Evolutionary conservation across 257 asterid species (phyloP).

Genomic region (Eucommia ulmoides): DNA sequence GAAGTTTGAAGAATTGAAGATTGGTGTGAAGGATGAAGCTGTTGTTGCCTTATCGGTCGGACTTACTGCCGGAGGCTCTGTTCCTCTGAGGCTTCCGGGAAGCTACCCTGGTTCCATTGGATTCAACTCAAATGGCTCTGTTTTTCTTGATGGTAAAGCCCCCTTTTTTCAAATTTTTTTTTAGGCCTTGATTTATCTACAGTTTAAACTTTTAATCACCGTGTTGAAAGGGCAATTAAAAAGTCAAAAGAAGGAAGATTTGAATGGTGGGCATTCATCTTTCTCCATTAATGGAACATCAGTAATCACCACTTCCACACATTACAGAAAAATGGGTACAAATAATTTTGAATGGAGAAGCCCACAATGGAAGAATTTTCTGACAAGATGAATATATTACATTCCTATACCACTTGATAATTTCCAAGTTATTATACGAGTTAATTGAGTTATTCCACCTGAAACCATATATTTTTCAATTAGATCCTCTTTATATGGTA

Average conservation of each 20-base stretch:
- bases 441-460: no score
- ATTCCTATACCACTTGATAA: no score
- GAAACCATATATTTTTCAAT: no score
- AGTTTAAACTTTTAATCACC: not conserved
- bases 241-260: no score
- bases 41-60: constrained; percentile 35
- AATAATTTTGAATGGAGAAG: no score
- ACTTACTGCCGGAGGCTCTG: constrained; percentile 37
- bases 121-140: constrained; percentile 66
- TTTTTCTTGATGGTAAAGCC: constrained; percentile 61
- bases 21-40: constrained; percentile 12
- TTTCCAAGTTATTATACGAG: no score
- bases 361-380: no score
- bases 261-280: not conserved
- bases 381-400: no score
- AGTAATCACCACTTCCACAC: not conserved
- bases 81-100: constrained; percentile 53
- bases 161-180: no score
- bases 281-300: not conserved
- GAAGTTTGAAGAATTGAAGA: constrained; percentile 26
- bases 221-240: not conserved
- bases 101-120: constrained; percentile 62
- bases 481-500: no score
- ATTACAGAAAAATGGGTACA: not conserved
- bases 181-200: not conserved